Evolutionary conservation across 106 monocot genomes (phyloP).

Genomic region (Xerophyta viscosa): DNA sequence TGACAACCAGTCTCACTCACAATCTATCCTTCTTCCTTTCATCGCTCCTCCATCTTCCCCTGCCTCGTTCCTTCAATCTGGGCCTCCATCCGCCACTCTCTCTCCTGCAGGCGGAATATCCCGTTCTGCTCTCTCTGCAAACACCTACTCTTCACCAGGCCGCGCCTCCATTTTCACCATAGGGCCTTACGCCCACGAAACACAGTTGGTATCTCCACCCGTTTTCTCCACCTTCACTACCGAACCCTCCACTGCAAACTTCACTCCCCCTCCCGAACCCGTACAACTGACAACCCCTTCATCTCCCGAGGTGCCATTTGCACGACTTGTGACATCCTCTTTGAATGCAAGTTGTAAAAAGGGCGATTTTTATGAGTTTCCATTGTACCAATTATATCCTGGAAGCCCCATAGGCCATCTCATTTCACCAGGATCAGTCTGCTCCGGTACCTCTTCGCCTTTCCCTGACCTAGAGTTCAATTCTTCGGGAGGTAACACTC

Average conservation of each 20-base stretch:
- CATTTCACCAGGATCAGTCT: conserved; percentile 70
- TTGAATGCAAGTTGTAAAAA: conserved; percentile 27
- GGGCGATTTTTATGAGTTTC: conserved; percentile 32
- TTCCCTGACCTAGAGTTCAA: conserved; percentile 49
- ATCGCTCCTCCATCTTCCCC: conserved; percentile 89
- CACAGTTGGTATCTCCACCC: conserved; percentile 88
- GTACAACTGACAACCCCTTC: conserved; percentile 77
- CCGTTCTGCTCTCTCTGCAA: conserved; percentile 38
- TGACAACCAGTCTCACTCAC: conserved; percentile 26
- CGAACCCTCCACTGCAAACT: conserved; percentile 83
- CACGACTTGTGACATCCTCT: conserved; percentile 52
- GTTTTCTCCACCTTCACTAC: conserved; percentile 92
- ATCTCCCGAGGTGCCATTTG: conserved; percentile 95
- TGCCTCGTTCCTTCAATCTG: conserved; percentile 77
- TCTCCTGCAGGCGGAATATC: conserved; percentile 53
- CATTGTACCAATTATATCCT: conserved; percentile 57
- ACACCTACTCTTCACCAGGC: conserved; percentile 41
- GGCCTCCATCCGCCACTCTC: conserved; percentile 45
- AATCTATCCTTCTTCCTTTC: conserved; percentile 38
- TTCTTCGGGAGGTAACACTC: conserved; percentile 8
- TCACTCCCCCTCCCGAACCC: conserved; percentile 87
- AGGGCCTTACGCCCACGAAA: conserved; percentile 92
- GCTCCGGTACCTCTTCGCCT: conserved; percentile 76
- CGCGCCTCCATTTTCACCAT: conserved; percentile 67
- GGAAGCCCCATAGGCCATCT: conserved; percentile 79